Conservation (phyloP, 345 rosid species). For the Eucalyptus pauciflora region DNA sequence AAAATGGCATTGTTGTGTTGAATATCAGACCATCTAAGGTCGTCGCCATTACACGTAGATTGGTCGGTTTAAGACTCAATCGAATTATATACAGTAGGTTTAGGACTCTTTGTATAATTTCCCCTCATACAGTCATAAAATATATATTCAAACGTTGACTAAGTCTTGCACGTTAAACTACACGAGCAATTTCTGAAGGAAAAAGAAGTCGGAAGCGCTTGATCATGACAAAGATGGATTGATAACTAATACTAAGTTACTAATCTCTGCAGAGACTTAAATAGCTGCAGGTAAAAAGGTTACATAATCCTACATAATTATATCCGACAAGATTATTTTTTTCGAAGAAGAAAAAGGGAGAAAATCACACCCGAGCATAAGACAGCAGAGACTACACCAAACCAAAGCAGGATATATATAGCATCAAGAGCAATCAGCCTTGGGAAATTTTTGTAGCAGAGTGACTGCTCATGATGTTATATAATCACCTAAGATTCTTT, state of each 20-base stretch:
- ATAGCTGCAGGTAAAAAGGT: background rate
- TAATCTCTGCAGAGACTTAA: background rate
- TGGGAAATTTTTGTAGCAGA: slow-evolving; percentile 37
- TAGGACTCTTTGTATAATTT: background rate
- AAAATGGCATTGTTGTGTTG: background rate
- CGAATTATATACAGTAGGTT: background rate
- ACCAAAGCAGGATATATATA: slow-evolving; percentile 21
- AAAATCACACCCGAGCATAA: background rate
- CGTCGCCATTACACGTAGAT: background rate
- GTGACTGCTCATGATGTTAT: slow-evolving; percentile 99
- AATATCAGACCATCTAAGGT: background rate
- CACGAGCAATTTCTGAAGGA: background rate
- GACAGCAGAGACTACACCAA: background rate
- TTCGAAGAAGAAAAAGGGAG: background rate
- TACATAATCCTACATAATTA: background rate
- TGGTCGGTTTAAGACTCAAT: background rate
- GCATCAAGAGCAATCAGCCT: slow-evolving; percentile 99
- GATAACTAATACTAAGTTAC: background rate
- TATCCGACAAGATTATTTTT: background rate
- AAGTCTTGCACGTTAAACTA: background rate
- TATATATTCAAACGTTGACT: background rate
- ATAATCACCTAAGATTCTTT: background rate
- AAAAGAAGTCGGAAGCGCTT: background rate
- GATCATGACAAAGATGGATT: background rate
- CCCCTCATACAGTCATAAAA: background rate